Base-by-base conservation (phyloP, 495 filamentous ascomycete genomes). In the Corynascus novoguineensis region DNA sequence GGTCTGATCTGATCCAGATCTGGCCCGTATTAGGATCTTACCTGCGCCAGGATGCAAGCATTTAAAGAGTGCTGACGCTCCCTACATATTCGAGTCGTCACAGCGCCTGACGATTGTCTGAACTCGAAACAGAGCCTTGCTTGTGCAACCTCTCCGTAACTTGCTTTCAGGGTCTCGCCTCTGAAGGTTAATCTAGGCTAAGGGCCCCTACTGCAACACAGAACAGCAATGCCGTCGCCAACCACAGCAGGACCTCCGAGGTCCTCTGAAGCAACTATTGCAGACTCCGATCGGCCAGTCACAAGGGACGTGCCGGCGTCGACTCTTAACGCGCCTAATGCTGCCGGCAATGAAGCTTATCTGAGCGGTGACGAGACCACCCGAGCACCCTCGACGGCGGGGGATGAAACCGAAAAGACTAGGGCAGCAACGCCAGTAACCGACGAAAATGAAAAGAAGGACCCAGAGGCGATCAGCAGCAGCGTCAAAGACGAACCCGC, bases 401-500 rank as follows among this genome's bases (percentile, higher is more conserved):
- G 44, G 29, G 32, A 45, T 17, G 44, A 54, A 14, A 37, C 59
- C 15, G 53, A 60, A 17, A 50, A 19, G 28, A 54, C 29, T 31
- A 5, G 29, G 29, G 29, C 29, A 5, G 29, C 57, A 4, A 60
- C 63, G 1, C 50, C 53, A 1, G 32, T 50, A 8, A 54, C 47
- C 31, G 27, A 40, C 15, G 45, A 54, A 15, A 40, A 63, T 10
- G 53, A 58, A 27, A 54, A 19, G 35, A 55, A 46, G 19, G 40
- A 47, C n/a, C 11, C 22, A 27, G 17, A 14, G n/a, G n/a, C n/a
- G n/a, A n/a, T n/a, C n/a, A n/a, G n/a, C 9, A 14, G 83, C 60
- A 76, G 76, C n/a, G 84, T 78, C 60, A 67, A 80, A 5, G 81
- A 79, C 12, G 40, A 54, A 27, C 17, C 40, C 21, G 9, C 19